These are phyloP conservation scores for Ophiosphaerella herpotricha DNA, from an alignment of 2,329 filamentous ascomycete species.

Conservation along the genomic window DNA sequence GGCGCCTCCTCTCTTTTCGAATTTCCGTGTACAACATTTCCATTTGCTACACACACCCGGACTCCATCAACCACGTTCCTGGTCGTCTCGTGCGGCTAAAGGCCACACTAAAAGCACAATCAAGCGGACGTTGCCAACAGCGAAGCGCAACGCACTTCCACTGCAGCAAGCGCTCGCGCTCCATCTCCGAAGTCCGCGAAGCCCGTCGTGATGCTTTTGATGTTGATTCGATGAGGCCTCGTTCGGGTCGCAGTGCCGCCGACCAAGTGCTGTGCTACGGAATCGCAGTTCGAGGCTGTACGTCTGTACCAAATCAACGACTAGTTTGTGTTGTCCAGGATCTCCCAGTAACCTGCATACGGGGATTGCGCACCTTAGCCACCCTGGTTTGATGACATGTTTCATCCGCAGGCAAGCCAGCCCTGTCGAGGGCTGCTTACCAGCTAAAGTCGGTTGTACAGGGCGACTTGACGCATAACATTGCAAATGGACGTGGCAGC, in stretches of 20 bases:
- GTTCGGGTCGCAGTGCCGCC: neutral
- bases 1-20: constrained; percentile 11
- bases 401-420: constrained; percentile 26
- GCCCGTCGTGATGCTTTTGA: neutral
- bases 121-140: constrained; percentile 10
- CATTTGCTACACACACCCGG: constrained; percentile 10
- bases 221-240: neutral
- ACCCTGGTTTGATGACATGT: constrained; percentile 32
- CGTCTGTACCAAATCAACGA: constrained; percentile 12
- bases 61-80: constrained; percentile 5
- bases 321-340: constrained; percentile 27
- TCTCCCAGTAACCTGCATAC: constrained; percentile 13
- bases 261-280: constrained; percentile 4
- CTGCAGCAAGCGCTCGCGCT: constrained; percentile 14
- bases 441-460: constrained; percentile 25
- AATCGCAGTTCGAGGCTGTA: constrained; percentile 7
- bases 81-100: constrained; percentile 13
- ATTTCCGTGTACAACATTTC: constrained; percentile 3
- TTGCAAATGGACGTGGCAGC: constrained; percentile 18
- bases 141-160: constrained; percentile 6
- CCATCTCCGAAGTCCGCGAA: neutral
- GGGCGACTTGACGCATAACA: constrained; percentile 27
- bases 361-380: constrained; percentile 15
- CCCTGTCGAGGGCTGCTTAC: constrained; percentile 21
- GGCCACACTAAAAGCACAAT: constrained; percentile 10